Conservation (phyloP, 345 rosid genomes). For the Brassica rapa region DNA sequence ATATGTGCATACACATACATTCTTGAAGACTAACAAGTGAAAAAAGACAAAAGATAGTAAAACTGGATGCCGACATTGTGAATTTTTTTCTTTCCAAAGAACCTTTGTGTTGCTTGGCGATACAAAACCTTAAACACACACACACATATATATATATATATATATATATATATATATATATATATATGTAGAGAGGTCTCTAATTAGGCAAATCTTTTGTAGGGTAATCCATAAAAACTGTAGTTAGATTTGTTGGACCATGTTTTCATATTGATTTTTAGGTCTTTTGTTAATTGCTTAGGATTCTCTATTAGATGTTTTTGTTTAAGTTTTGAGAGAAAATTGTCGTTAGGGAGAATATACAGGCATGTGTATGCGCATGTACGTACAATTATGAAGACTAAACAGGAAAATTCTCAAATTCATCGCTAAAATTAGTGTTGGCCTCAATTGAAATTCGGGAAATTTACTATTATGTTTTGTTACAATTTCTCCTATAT, state of each 20-base stretch:
- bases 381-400: not conserved
- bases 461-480: too few relatives aligned
- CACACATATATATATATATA: too few relatives aligned
- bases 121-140: not conserved
- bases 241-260: not conserved
- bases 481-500: too few relatives aligned
- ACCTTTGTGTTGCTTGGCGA: not conserved
- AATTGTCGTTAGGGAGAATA: not conserved
- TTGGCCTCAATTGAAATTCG: not conserved
- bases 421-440: not conserved
- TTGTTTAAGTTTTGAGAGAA: not conserved
- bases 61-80: not conserved
- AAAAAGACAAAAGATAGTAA: not conserved
- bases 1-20: not conserved
- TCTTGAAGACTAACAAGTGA: not conserved
- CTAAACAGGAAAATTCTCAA: not conserved
- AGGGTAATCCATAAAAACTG: not conserved
- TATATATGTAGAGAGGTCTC: not conserved
- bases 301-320: not conserved
- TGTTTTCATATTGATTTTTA: not conserved
- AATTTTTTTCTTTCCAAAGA: not conserved
- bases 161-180: not conserved
- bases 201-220: not conserved
- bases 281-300: not conserved
- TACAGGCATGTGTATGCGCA: not conserved